Percentiles rank a stretch among this genome's conserved stretches.
These are phyloP conservation scores for Leptographium radiaticola DNA, from an alignment of 2,329 filamentous ascomycete genomes.

Conservation along the genomic window DNA sequence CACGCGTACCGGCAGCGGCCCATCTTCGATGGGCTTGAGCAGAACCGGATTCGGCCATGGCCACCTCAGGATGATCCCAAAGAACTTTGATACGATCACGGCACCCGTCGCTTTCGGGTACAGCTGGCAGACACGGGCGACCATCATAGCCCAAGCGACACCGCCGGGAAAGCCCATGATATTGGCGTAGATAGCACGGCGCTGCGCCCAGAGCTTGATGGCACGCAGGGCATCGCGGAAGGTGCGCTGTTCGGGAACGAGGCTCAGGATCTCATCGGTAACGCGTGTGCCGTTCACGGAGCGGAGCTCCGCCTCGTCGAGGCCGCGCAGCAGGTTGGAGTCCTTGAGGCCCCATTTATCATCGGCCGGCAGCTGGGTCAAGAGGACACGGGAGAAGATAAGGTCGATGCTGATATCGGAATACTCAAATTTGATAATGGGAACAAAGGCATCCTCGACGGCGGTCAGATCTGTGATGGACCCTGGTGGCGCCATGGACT, in stretches of 20 bases:
- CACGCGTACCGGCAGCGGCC: conserved; percentile 66
- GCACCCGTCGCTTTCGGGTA: conserved; percentile 87
- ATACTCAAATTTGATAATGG: conserved; percentile 94
- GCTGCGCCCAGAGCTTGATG: conserved; percentile 93
- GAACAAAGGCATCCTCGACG: conserved; percentile 84
- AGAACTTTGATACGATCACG: conserved; percentile 87
- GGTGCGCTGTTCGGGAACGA: conserved; percentile 80
- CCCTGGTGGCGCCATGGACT: conserved; percentile 62
- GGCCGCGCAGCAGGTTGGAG: conserved; percentile 68
- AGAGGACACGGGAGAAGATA: conserved; percentile 67
- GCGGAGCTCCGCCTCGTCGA: conserved; percentile 76
- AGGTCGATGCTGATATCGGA: conserved; percentile 87
- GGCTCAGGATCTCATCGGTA: conserved; percentile 77
- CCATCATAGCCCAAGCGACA: conserved; percentile 96
- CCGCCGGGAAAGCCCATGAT: conserved; percentile 94
- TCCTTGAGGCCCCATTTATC: conserved; percentile 66
- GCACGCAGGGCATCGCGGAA: conserved; percentile 83
- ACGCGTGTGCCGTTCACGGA: conserved; percentile 91
- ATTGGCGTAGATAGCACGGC: conserved; percentile 86
- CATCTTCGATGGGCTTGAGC: conserved; percentile 76
- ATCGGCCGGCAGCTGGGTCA: conserved; percentile 55
- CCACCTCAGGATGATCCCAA: conserved; percentile 82
- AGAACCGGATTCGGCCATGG: conserved; percentile 89
- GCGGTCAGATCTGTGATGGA: conserved; percentile 73
- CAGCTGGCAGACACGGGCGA: conserved; percentile 87